Percentiles rank a stretch among this genome's conserved stretches.
Evolutionary conservation across 2,329 filamentous ascomycete species (phyloP).

Genomic region (Fusarium solani-melongenae): DNA sequence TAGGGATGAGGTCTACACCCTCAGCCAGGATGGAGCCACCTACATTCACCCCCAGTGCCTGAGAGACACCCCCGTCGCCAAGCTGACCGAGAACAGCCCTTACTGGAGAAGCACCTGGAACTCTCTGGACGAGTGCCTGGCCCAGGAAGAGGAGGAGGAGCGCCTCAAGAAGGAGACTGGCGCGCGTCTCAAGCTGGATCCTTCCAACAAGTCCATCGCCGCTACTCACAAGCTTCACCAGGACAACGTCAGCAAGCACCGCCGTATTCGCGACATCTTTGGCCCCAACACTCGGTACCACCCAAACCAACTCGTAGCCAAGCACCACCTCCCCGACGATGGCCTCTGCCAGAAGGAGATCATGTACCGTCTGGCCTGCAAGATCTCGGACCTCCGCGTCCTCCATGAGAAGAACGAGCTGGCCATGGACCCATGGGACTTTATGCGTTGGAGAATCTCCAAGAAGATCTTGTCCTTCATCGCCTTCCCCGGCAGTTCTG

Average conservation of each 20-base stretch:
- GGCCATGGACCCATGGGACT: conserved; percentile 52
- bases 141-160: conserved; percentile 37
- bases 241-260: conserved; percentile 49
- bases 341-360: conserved; percentile 50
- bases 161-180: conserved; percentile 26
- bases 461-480: conserved; percentile 16
- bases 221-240: conserved; percentile 38
- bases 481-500: conserved; percentile 2
- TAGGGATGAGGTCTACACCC: conserved; percentile 28
- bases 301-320: conserved; percentile 52
- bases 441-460: conserved; percentile 50
- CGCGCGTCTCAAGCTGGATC: neutral
- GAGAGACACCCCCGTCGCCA: conserved; percentile 41
- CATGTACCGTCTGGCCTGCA: conserved; percentile 51
- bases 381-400: conserved; percentile 46
- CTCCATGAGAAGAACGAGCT: conserved; percentile 42
- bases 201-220: conserved; percentile 12
- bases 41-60: conserved; percentile 43
- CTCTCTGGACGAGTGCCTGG: conserved; percentile 45
- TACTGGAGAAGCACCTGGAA: conserved; percentile 49
- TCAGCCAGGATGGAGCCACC: conserved; percentile 35
- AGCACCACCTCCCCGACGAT: conserved; percentile 43
- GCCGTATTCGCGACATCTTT: conserved; percentile 51
- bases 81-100: conserved; percentile 41
- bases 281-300: conserved; percentile 44